Evolutionary conservation across 2,329 filamentous ascomycete genomes (phyloP).

Genomic region (Trichoderma cornu-damae): DNA sequence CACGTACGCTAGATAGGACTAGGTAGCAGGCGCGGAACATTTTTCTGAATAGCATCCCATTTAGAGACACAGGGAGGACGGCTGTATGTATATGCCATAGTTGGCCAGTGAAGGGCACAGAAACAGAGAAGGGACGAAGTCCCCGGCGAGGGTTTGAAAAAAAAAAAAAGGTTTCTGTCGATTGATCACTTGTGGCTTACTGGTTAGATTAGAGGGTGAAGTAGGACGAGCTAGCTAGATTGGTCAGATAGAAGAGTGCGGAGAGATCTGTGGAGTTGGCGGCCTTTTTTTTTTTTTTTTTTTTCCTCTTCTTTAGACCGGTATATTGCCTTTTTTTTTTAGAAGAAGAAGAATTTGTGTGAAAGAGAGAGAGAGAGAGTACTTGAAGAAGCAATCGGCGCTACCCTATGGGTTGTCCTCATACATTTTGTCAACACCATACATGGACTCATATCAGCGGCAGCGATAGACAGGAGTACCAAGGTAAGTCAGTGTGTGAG

Average conservation of each 20-base stretch:
- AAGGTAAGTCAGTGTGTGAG: neutral
- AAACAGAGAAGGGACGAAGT: neutral
- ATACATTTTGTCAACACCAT: neutral
- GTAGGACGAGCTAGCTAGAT: neutral
- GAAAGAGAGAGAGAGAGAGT: neutral
- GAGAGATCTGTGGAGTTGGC: conserved; percentile 15
- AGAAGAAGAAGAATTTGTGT: neutral
- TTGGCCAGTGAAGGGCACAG: too few species aligned
- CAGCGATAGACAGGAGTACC: neutral
- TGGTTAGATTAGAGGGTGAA: neutral
- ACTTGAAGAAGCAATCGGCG: too few species aligned
- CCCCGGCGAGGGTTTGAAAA: too few species aligned
- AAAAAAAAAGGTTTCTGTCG: too few species aligned
- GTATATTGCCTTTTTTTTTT: conserved; percentile 13
- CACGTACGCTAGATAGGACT: neutral
- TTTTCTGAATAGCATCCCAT: neutral
- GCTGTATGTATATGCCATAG: neutral
- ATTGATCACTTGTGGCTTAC: neutral
- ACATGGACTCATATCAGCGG: neutral
- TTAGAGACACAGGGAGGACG: neutral
- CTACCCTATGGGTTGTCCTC: too few species aligned
- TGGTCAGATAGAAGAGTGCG: neutral
- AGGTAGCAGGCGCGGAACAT: neutral
- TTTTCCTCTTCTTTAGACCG: too few species aligned
- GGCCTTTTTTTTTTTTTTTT: neutral